phyloP scores from a whole-genome alignment of 768 basidiomycete species.

The Pleurotus citrinopileatus region DNA sequence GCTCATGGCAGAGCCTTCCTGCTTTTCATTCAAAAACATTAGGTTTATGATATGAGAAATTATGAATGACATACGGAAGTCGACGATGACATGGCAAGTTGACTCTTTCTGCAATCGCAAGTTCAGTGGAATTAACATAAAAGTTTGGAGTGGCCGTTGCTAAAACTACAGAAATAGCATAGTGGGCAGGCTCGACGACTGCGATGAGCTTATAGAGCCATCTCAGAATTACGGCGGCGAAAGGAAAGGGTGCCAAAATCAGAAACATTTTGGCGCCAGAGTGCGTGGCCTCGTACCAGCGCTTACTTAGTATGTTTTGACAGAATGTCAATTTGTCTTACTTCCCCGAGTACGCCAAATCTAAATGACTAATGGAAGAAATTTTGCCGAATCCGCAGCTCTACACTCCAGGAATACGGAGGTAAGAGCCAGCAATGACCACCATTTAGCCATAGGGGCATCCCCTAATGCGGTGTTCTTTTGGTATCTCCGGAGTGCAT shows the following conservation, averaged over 20 bases:
- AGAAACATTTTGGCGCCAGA: not conserved
- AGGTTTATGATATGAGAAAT: not conserved
- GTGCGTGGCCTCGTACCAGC: no score
- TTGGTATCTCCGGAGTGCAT: no score
- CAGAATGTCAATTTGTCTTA: no score
- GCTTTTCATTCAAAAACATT: not conserved
- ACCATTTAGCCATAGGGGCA: no score
- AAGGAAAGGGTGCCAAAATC: not conserved
- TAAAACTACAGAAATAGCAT: not conserved
- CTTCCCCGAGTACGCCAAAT: no score
- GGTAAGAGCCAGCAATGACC: no score
- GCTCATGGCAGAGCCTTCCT: slow-evolving; percentile 30
- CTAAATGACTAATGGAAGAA: no score
- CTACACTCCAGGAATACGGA: no score
- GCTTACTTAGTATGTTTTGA: no score
- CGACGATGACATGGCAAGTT: slow-evolving; percentile 6
- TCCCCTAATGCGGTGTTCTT: no score
- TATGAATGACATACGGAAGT: not conserved
- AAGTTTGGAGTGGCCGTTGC: not conserved
- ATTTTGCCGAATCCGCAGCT: no score
- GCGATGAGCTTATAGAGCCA: not conserved
- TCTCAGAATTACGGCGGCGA: not conserved
- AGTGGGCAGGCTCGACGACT: not conserved
- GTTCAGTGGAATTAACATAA: slow-evolving; percentile 3
- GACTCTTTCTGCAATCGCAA: slow-evolving; percentile 1